Evolutionary conservation across 345 rosid genomes (phyloP), one percentile per base, ranked within the genome.

Genomic region (Triadica sebifera): DNA sequence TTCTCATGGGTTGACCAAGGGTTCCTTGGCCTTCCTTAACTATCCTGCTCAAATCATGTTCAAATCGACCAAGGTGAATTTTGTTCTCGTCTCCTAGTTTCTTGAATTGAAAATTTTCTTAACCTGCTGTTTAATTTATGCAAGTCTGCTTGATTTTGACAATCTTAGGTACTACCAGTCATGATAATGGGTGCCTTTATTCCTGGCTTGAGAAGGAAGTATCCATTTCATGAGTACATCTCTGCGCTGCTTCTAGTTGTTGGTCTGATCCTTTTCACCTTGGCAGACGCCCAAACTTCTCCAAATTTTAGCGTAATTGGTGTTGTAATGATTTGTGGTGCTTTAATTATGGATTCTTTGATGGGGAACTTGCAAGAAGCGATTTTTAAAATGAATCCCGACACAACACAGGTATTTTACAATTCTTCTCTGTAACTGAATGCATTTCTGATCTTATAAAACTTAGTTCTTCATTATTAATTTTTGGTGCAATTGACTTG

Each of bases 111-210:
- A 29, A n/a, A 12, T 62, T 45, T 51, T 12, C 20, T 41, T 70
- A 22, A 43, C 24, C 22, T 24, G 41, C 11, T 65, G 47, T 17
- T 38, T 38, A n/a, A 39, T 50, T 61, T 38, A 25, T 46, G 10
- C 10, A 12, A 43, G 46, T 38, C 60, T 71, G 65, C 65, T n/a
- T 51, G n/a, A 12, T 67, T 19, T 74, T 67, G 72, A 34, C 20
- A 46, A 84, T 60, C 17, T 52, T 76, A 91, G 98, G 97, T 95
- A 53, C 74, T 95, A 71, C 99, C 99, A 2, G 99, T 95, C 25
- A 95, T 95, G 99, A 70, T 95, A 65, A 95, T 93, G 97, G 99
- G 97, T 29, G 96, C 99, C 4, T 95, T 95, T 73, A 89, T 95
- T 68, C 98, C 99, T 0, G 99, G 99, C 7, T 72, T 95, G 61